A percentile compares a stretch with the other conserved stretches of the same genome.
Conservation (phyloP, 2,329 filamentous ascomycete species). For the Chaetomium globosum region DNA sequence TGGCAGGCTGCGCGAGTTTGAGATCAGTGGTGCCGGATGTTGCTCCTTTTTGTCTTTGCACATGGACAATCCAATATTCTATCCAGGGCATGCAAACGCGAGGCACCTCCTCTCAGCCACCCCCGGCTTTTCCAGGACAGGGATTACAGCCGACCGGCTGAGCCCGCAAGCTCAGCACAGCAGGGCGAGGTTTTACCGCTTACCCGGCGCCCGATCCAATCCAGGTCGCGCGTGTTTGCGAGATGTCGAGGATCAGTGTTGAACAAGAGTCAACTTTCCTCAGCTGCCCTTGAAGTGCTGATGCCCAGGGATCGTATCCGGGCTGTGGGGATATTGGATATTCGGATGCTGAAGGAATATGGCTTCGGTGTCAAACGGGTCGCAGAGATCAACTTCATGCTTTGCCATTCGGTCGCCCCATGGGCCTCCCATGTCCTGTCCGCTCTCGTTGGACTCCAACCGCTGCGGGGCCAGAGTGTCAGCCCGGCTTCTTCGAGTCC, state of each 20-base stretch:
- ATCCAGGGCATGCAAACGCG: neutral
- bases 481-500: constrained; percentile 1
- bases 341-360: constrained; percentile 6
- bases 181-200: constrained; percentile 1
- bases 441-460: constrained; percentile 10
- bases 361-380: constrained; percentile 3
- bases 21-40: constrained; percentile 1
- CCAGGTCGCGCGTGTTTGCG: neutral
- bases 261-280: neutral
- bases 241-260: neutral
- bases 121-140: constrained; percentile 2
- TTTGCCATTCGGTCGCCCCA: constrained; percentile 1
- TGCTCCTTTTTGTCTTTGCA: neutral
- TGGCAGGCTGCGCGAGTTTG: constrained; percentile 21
- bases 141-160: constrained; percentile 13
- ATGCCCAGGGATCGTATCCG: neutral
- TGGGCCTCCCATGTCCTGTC: neutral
- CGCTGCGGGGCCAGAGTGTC: constrained; percentile 21
- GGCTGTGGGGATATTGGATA: neutral
- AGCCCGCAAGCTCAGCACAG: constrained; percentile 4
- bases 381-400: constrained; percentile 4
- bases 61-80: neutral
- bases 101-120: constrained; percentile 10
- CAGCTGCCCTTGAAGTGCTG: neutral
- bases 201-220: constrained; percentile 1